Percentiles rank a stretch among this genome's conserved stretches.
Conservation (phyloP, 495 filamentous ascomycete genomes). For the Neohortaea acidophila region DNA sequence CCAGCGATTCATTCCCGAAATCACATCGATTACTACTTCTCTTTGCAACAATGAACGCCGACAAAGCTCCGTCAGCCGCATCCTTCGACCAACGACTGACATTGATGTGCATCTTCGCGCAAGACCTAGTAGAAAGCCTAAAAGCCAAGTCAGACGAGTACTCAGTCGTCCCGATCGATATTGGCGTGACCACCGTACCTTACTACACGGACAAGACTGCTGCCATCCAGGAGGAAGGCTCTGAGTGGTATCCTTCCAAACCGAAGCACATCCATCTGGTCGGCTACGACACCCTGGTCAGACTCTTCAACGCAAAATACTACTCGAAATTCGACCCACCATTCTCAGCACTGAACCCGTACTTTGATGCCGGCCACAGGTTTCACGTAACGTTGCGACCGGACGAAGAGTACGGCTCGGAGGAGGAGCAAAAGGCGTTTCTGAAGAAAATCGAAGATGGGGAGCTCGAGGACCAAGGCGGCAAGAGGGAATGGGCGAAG, state of each 20-base stretch:
- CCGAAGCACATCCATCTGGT: conserved; percentile 49
- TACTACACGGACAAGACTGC: conserved; percentile 73
- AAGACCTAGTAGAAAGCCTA: conserved; percentile 33
- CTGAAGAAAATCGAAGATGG: conserved; percentile 23
- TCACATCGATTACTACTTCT: conserved; percentile 56
- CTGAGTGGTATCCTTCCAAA: conserved; percentile 34
- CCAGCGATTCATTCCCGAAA: conserved; percentile 6
- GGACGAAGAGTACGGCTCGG: conserved; percentile 31
- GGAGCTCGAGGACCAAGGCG: conserved; percentile 42
- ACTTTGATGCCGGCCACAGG: conserved; percentile 52
- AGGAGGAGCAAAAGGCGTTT: conserved; percentile 24
- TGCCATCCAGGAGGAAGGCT: conserved; percentile 37
- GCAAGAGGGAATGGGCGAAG: conserved; percentile 47
- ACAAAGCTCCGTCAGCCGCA: conserved; percentile 77
- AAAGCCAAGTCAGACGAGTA: conserved; percentile 9
- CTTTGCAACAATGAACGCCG: conserved; percentile 80
- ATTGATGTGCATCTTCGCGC: conserved; percentile 75
- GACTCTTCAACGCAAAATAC: conserved; percentile 73
- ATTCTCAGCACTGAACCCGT: conserved; percentile 40
- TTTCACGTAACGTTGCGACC: conserved; percentile 60
- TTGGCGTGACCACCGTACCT: conserved; percentile 66
- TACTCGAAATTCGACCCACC: conserved; percentile 46
- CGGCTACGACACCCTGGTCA: conserved; percentile 76
- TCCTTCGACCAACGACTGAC: conserved; percentile 63
- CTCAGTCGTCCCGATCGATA: conserved; percentile 40